Evolutionary conservation across 2,329 filamentous ascomycete species (phyloP), one percentile per base, ranked within the genome.

Genomic region (Penicillium freii): DNA sequence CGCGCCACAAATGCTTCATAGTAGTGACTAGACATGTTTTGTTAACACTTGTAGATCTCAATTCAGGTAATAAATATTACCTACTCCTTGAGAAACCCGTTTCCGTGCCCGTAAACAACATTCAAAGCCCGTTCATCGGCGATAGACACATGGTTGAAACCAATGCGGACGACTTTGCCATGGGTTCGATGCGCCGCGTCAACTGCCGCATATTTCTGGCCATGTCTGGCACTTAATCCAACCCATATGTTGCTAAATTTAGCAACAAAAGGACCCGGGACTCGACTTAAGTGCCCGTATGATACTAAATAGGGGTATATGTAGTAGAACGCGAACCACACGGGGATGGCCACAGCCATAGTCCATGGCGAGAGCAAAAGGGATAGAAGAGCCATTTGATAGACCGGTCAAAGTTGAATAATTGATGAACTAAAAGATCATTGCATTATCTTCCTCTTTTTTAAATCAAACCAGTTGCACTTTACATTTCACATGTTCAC

Each of bases 171-270:
- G 29, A 66, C 56, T 23, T 60, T 63, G 19, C 64, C 64, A 31
- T 64, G 47, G 51, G 58, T 61, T 21, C 53, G 56, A 75, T 82
- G 57, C 70, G 65, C 27, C 71, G 69, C 23, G 80, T 77, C 79
- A 75, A 81, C 47, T 71, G 70, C 39, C 67, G 71, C 62, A 42
- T 59, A 66, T 39, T 64, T 66, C 38, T 58, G 53, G 4, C 64
- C 63, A 33, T 48, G 51, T 40, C 58, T 55, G 9, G 62, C 63
- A 33, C 62, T 52, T 21, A 62, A 17, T 36, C 55, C 62, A 21
- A 66, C 55, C 64, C 64, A 66, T 19, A 62, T 34, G 36, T 66
- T 66, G 46, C 62, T 66, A 10, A 66, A 63, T 42, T 61, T 66
- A 6, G 62, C 62, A 23, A 51, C 19, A 21, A 64, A 57, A 10